phyloP scores from a whole-genome alignment of 2,329 filamentous ascomycete genomes.

The Venturia effusa region DNA sequence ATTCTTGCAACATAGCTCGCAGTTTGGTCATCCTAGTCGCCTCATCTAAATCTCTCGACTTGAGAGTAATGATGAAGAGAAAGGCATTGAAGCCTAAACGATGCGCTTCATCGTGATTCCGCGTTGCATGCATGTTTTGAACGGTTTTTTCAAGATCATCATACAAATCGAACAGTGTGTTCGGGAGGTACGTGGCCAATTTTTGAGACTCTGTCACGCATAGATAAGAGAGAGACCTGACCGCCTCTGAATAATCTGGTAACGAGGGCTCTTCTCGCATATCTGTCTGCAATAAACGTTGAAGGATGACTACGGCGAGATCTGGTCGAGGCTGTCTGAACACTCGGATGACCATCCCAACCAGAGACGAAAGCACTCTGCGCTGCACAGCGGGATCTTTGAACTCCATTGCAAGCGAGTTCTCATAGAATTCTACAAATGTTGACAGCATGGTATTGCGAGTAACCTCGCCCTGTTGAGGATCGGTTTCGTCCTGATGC shows the following conservation, averaged over 20 bases:
- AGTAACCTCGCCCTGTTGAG: slow-evolving; percentile 42
- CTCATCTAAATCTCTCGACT: slow-evolving; percentile 63
- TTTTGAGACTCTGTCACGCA: slow-evolving; percentile 82
- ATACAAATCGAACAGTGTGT: slow-evolving; percentile 70
- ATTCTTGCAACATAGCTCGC: slow-evolving; percentile 67
- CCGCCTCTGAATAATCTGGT: slow-evolving; percentile 69
- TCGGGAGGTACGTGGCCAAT: slow-evolving; percentile 80
- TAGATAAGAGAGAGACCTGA: slow-evolving; percentile 77
- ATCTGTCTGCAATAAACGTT: slow-evolving; percentile 4
- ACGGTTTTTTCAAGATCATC: slow-evolving; percentile 76
- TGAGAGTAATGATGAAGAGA: slow-evolving; percentile 88
- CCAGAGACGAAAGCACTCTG: slow-evolving; percentile 6
- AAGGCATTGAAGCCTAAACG: slow-evolving; percentile 45
- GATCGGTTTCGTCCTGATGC: slow-evolving; percentile 44
- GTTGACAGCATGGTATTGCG: slow-evolving; percentile 49
- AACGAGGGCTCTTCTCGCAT: slow-evolving; percentile 53
- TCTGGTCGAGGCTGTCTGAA: slow-evolving; percentile 9
- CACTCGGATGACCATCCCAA: slow-evolving; percentile 1
- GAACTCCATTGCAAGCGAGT: slow-evolving; percentile 58
- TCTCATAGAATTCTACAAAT: slow-evolving; percentile 62
- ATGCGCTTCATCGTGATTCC: slow-evolving; percentile 61
- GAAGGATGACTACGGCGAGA: slow-evolving; percentile 3
- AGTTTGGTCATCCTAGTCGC: slow-evolving; percentile 62
- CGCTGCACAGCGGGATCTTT: slow-evolving; percentile 52
- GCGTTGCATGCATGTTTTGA: slow-evolving; percentile 26